Percentiles rank a stretch among this genome's conserved stretches.
Conservation (phyloP, 2,329 filamentous ascomycete species). For the Pleomassaria siparia region DNA sequence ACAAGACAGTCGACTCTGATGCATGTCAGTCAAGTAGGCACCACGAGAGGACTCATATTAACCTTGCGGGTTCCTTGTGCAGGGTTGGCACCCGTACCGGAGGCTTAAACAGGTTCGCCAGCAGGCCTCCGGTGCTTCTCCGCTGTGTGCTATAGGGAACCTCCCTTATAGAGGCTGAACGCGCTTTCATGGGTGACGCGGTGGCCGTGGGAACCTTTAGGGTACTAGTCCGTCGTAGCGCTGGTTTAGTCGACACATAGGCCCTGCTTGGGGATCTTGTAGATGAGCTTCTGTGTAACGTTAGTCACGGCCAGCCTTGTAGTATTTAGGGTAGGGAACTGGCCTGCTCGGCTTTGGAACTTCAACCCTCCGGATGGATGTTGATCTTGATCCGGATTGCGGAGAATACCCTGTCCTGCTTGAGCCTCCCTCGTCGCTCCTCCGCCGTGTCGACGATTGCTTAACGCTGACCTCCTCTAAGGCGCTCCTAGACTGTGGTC, state of each 20-base stretch:
- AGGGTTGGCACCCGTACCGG: conserved; percentile 24
- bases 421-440: conserved; percentile 39
- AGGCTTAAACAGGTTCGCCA: conserved; percentile 36
- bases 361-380: conserved; percentile 32
- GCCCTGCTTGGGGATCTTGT: conserved; percentile 32
- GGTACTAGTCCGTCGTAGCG: conserved; percentile 33
- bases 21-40: conserved; percentile 13
- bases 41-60: conserved; percentile 1
- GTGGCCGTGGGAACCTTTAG: conserved; percentile 26
- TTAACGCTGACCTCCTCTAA: conserved; percentile 31
- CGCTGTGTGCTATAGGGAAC: conserved; percentile 14
- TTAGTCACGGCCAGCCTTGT: conserved; percentile 14
- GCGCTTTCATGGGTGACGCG: conserved; percentile 27
- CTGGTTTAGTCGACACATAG: conserved; percentile 30
- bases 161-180: conserved; percentile 25
- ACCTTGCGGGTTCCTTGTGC: conserved; percentile 32
- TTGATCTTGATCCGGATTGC: conserved; percentile 33
- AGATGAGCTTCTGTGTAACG: conserved; percentile 27
- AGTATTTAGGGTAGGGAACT: background rate
- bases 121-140: conserved; percentile 35
- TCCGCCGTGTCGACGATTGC: conserved; percentile 27
- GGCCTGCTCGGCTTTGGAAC: conserved; percentile 35
- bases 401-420: conserved; percentile 37
- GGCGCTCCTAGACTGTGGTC: conserved; percentile 29
- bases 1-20: conserved; percentile 69